Evolutionary conservation across 257 asterid genomes (phyloP).

Genomic region (Rhazya stricta): DNA sequence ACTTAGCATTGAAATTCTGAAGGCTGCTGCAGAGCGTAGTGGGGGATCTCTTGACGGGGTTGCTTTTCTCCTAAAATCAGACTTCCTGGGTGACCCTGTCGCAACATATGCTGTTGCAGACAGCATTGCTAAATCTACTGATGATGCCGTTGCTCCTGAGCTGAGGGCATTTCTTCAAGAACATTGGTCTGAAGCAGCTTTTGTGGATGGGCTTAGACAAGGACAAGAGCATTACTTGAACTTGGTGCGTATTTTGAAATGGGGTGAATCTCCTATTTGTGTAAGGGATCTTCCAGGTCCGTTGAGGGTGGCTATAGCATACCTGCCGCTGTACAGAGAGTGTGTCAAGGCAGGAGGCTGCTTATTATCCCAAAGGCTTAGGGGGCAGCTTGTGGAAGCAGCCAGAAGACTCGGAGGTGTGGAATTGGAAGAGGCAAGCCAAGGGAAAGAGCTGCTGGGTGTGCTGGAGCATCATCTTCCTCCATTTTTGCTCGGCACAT

Average conservation of each 20-base stretch:
- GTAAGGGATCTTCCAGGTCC: slow-evolving; percentile 78
- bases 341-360: slow-evolving; percentile 66
- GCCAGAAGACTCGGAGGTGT: slow-evolving; percentile 63
- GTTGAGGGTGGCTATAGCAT: slow-evolving; percentile 74
- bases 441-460: slow-evolving; percentile 59
- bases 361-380: slow-evolving; percentile 63
- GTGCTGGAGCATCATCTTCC: slow-evolving; percentile 84
- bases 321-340: slow-evolving; percentile 90
- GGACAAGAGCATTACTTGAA: slow-evolving; percentile 66
- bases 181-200: slow-evolving; percentile 88
- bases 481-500: slow-evolving; percentile 52
- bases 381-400: slow-evolving; percentile 87
- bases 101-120: slow-evolving; percentile 92
- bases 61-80: slow-evolving; percentile 75
- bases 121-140: slow-evolving; percentile 72
- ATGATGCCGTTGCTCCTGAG: slow-evolving; percentile 73
- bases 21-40: slow-evolving; percentile 94
- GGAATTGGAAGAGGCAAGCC: slow-evolving; percentile 50
- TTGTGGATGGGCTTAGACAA: slow-evolving; percentile 44
- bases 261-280: slow-evolving; percentile 69
- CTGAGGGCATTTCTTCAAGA: slow-evolving; percentile 60
- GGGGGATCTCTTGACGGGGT: slow-evolving; percentile 94
- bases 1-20: slow-evolving; percentile 83
- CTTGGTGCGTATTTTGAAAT: slow-evolving; percentile 48
- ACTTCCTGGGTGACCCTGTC: slow-evolving; percentile 72